Evolutionary conservation across 2,329 filamentous ascomycete genomes (phyloP), one percentile per base, ranked within the genome.

Genomic region (Colletotrichum aenigma): DNA sequence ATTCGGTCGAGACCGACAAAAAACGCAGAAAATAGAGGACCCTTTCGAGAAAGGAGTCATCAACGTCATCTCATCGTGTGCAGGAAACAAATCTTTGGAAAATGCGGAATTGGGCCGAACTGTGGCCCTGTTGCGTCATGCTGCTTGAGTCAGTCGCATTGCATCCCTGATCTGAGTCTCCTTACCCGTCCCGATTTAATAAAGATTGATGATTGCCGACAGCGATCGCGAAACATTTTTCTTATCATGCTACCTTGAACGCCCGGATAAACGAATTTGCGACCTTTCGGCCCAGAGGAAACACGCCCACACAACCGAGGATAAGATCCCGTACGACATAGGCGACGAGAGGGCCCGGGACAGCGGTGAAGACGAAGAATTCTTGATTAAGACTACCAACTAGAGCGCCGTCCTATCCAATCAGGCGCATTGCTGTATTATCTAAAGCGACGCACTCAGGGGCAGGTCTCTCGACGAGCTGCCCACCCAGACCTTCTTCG

Each of bases 401-500:
- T 72, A 71, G n/a, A 32, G 32, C 67, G 55, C 58, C 67, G 12
- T 24, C 7, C 12, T 71, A 62, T 36, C n/a, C 26, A 58, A n/a
- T 13, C 28, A 16, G 21, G 28, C 71, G 32, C 56, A 61, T 28
- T 56, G 21, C 62, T 55, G 21, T 60, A 28, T 26, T 24, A 58
- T n/a, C 26, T 69, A 75, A 13, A 82, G 79, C 24, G 71, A 71
- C n/a, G 83, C 84, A 48, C 78, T 82, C 38, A 91, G 84, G 2
- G 87, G 87, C 81, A 92, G 81, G 79, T 91, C 87, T 66, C 90
- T 85, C 72, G 90, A 91, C 80, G 89, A 91, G 78, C 87, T 85
- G 4, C 90, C 90, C 9, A 92, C 88, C 76, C 83, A 90, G 15
- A 90, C 87, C 70, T 83, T 91, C 87, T 92, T 92, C 72, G 86